phyloP scores from a whole-genome alignment of 1,284 basidiomycete species.

The Singerocomus inundabilis region DNA sequence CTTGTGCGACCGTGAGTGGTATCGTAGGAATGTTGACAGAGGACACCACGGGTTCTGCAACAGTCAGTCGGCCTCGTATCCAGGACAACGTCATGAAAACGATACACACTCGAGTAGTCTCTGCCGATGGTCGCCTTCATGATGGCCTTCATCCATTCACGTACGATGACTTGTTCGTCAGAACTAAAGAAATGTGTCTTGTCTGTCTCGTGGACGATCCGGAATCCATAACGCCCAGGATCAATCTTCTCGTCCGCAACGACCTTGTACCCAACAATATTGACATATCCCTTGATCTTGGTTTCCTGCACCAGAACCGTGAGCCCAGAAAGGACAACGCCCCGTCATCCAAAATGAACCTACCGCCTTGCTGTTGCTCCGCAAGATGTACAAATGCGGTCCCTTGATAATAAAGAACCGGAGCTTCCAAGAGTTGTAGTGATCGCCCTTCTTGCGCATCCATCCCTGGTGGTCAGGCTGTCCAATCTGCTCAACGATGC shows the following conservation, averaged over 20 bases:
- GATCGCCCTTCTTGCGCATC: constrained; percentile 95
- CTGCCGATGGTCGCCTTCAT: constrained; percentile 98
- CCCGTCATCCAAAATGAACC: constrained; percentile 27
- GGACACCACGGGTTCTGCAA: constrained; percentile 86
- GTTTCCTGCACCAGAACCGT: constrained; percentile 59
- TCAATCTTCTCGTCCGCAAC: constrained; percentile 90
- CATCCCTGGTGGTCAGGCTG: constrained; percentile 86
- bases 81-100: neutral
- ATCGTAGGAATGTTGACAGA: constrained; percentile 98
- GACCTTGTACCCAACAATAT: constrained; percentile 91
- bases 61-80: constrained; percentile 5
- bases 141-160: constrained; percentile 99
- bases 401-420: constrained; percentile 96
- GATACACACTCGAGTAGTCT: constrained; percentile 78
- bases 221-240: constrained; percentile 93
- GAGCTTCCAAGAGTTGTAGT: constrained; percentile 92
- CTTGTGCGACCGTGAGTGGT: constrained; percentile 90
- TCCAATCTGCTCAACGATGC: constrained; percentile 86
- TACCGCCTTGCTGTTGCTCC: constrained; percentile 67
- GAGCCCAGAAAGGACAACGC: neutral
- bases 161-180: constrained; percentile 78
- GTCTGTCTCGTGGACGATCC: constrained; percentile 87
- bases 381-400: constrained; percentile 82
- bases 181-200: constrained; percentile 91
- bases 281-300: constrained; percentile 94